phyloP scores from a whole-genome alignment of 345 rosid genomes.

The Aquilaria malaccensis region DNA sequence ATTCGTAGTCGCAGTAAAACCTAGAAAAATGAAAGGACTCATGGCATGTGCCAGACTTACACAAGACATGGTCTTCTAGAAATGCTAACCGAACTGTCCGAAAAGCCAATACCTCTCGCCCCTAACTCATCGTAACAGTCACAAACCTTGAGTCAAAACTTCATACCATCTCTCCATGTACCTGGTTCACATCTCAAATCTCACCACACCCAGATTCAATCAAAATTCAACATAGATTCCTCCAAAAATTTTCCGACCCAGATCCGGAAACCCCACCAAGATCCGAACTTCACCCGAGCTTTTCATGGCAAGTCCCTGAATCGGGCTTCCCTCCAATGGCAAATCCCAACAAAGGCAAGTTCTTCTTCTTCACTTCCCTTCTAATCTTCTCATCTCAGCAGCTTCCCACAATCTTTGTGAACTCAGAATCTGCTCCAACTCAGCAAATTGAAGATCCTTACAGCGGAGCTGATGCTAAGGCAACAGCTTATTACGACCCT shows the following conservation, averaged over 20 bases:
- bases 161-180: too few species aligned
- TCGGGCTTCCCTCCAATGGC: constrained; percentile 36
- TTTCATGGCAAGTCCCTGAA: constrained; percentile 27
- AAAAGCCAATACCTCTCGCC: too few species aligned
- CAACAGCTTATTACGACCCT: constrained; percentile 13
- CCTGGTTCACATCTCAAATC: too few species aligned
- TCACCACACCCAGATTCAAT: constrained; percentile 9
- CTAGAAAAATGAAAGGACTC: too few species aligned
- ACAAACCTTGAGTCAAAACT: too few species aligned
- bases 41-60: too few species aligned
- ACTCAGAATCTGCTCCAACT: constrained; percentile 27
- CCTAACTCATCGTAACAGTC: too few species aligned
- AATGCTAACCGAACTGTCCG: too few species aligned
- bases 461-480: constrained; percentile 15
- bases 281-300: constrained; percentile 4
- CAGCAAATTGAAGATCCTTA: constrained; percentile 21
- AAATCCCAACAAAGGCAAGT: constrained; percentile 48
- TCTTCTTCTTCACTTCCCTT: constrained; percentile 32
- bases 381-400: constrained; percentile 27
- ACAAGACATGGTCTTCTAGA: too few species aligned
- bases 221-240: constrained; percentile 34
- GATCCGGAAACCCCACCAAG: constrained; percentile 27
- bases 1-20: too few species aligned
- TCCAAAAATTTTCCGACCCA: constrained; percentile 17
- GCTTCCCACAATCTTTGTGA: constrained; percentile 13